Conservation (phyloP, 2,329 filamentous ascomycete genomes). For the Penicillium sp. region DNA sequence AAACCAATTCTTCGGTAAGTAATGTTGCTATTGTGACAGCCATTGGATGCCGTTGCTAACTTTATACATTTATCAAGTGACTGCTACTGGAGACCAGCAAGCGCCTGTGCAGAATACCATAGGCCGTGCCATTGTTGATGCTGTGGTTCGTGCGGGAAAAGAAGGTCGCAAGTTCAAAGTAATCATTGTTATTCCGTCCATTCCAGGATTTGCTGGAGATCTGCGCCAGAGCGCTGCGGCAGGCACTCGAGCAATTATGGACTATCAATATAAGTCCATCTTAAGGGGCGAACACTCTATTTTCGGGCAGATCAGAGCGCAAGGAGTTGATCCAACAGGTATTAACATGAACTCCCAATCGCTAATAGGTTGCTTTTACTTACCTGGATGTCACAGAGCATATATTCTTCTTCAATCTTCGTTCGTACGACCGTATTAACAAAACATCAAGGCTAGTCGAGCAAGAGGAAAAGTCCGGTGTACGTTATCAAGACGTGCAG, state of each 20-base stretch:
- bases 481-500: constrained; percentile 67
- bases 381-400: constrained; percentile 50
- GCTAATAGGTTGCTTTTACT: neutral
- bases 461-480: constrained; percentile 71
- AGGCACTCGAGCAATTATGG: constrained; percentile 93
- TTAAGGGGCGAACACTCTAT: constrained; percentile 89
- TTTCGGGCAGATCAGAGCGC: constrained; percentile 67
- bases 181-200: constrained; percentile 63
- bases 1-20: constrained; percentile 88
- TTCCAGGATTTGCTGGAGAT: constrained; percentile 92
- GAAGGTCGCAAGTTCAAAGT: constrained; percentile 76
- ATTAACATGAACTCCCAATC: neutral
- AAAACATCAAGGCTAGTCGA: constrained; percentile 69
- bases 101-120: constrained; percentile 82
- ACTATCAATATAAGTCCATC: constrained; percentile 97
- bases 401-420: constrained; percentile 90
- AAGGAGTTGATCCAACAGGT: constrained; percentile 68
- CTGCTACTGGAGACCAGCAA: constrained; percentile 81
- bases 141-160: constrained; percentile 73
- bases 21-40: neutral
- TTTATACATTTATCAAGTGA: constrained; percentile 51
- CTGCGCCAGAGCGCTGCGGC: constrained; percentile 75
- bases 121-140: constrained; percentile 84
- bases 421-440: constrained; percentile 80
- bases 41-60: constrained; percentile 18